Evolutionary conservation across 208 protist species (phyloP).

Genomic region (Leishmania amazonensis): DNA sequence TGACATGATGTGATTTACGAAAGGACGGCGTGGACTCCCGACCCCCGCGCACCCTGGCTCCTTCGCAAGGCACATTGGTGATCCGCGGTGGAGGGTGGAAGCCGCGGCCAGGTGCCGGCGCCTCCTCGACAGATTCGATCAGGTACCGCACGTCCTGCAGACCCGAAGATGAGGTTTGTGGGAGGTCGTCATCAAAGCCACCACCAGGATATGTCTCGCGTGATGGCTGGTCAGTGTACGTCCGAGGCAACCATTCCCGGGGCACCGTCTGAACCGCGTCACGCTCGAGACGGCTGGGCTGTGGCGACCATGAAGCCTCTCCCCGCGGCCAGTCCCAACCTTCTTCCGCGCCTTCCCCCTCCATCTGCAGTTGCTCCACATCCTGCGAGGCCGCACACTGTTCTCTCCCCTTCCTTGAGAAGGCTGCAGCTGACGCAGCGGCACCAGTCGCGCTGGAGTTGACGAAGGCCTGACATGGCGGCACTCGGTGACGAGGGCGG

Average conservation of each 20-base stretch:
- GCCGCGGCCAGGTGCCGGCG: neutral
- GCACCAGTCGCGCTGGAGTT: neutral
- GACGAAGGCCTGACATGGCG: neutral
- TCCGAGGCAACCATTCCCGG: neutral
- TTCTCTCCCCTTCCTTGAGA: neutral
- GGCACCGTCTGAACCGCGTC: neutral
- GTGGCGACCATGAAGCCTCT: neutral
- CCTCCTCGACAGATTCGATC: conserved; percentile 7
- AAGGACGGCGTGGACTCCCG: neutral
- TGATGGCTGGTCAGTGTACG: neutral
- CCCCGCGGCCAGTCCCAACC: neutral
- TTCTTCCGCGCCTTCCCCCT: neutral
- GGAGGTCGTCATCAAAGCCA: neutral
- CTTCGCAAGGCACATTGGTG: neutral
- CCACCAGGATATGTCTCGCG: neutral
- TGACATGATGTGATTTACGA: neutral
- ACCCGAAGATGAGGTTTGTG: neutral
- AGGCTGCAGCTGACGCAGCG: neutral
- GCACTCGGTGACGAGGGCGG: neutral
- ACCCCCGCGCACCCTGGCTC: neutral
- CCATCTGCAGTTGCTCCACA: neutral
- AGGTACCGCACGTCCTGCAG: neutral
- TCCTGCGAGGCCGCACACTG: neutral
- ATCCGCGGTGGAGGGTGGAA: neutral
- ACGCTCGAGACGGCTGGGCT: neutral